phyloP scores from a whole-genome alignment of 371 early-diverging fungal genomes.

The Sporodiniella umbellata region DNA sequence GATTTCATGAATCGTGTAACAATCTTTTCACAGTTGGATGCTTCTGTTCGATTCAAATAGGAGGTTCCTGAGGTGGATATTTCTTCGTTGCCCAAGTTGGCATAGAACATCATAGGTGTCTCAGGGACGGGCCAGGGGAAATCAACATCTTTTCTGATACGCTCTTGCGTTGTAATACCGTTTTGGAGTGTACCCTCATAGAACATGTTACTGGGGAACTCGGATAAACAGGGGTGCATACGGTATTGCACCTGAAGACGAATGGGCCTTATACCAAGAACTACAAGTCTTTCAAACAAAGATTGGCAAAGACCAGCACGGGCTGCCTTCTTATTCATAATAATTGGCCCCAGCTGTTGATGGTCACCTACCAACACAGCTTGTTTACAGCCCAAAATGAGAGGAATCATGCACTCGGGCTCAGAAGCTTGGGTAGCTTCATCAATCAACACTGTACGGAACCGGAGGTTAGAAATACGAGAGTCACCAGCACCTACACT shows the following conservation, averaged over 20 bases:
- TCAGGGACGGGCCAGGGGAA: conserved; percentile 96
- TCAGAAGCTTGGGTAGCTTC: conserved; percentile 98
- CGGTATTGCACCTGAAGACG: conserved; percentile 98
- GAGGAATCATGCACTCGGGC: conserved; percentile 97
- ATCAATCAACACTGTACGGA: conserved; percentile 96
- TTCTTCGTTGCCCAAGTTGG: conserved; percentile 94
- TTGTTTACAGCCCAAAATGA: conserved; percentile 93
- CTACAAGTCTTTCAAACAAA: conserved; percentile 95
- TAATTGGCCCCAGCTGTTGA: conserved; percentile 98
- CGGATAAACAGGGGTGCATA: conserved; percentile 97
- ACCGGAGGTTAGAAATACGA: conserved; percentile 81
- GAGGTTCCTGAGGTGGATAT: conserved; percentile 95
- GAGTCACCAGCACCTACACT: conserved; percentile 98
- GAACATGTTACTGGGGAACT: conserved; percentile 98
- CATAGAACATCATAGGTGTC: conserved; percentile 95
- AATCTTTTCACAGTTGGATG: conserved; percentile 90
- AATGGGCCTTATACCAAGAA: conserved; percentile 89
- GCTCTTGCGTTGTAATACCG: conserved; percentile 90
- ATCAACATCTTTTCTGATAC: conserved; percentile 81
- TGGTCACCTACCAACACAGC: conserved; percentile 98
- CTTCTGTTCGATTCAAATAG: conserved; percentile 92
- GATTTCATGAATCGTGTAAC: conserved; percentile 91
- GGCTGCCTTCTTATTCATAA: conserved; percentile 96
- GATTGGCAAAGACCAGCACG: conserved; percentile 94
- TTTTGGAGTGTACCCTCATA: conserved; percentile 98